Percentiles rank a stretch among this genome's conserved stretches.
Conservation (phyloP, 768 basidiomycete genomes). For the Auriscalpium microsporum region DNA sequence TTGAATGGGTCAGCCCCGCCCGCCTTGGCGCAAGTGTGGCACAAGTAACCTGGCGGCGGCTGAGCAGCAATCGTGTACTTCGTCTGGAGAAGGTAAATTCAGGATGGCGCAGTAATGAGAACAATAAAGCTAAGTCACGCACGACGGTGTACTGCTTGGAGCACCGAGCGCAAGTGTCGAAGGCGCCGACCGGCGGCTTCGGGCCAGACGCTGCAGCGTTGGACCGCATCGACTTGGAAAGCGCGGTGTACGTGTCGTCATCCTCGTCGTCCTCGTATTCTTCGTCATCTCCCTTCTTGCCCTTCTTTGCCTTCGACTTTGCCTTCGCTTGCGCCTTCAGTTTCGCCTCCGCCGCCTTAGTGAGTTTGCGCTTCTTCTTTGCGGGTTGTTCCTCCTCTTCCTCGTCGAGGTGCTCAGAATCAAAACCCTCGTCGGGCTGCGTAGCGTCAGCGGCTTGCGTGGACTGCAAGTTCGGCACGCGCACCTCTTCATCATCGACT, state of each 20-base stretch:
- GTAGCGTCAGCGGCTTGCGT: no score
- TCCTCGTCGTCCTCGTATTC: conserved; percentile 36
- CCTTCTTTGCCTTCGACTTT: conserved; percentile 26
- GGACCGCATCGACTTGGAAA: conserved; percentile 42
- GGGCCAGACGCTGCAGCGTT: conserved; percentile 24
- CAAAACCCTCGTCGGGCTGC: conserved; percentile 8
- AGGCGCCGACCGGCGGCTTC: conserved; percentile 69
- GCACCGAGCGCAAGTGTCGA: conserved; percentile 76
- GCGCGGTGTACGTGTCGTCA: conserved; percentile 56
- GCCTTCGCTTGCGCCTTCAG: conserved; percentile 36
- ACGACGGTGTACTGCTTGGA: conserved; percentile 85
- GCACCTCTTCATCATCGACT: conserved; percentile 14
- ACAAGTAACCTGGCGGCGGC: conserved; percentile 70
- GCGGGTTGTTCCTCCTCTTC: conserved; percentile 24
- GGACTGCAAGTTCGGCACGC: neutral
- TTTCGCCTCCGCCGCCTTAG: conserved; percentile 34
- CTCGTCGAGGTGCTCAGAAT: conserved; percentile 10
- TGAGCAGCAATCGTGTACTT: conserved; percentile 76
- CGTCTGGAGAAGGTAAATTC: conserved; percentile 41
- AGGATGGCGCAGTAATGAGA: neutral
- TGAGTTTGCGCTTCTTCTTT: conserved; percentile 49
- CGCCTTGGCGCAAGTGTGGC: conserved; percentile 74
- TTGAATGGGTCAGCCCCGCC: conserved; percentile 82
- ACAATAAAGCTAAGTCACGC: conserved; percentile 21
- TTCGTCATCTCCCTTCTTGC: conserved; percentile 24